Evolutionary conservation across 331 rosid genomes (phyloP), one percentile per base, ranked within the genome.

Genomic region (Rhamnella rubrinervis): DNA sequence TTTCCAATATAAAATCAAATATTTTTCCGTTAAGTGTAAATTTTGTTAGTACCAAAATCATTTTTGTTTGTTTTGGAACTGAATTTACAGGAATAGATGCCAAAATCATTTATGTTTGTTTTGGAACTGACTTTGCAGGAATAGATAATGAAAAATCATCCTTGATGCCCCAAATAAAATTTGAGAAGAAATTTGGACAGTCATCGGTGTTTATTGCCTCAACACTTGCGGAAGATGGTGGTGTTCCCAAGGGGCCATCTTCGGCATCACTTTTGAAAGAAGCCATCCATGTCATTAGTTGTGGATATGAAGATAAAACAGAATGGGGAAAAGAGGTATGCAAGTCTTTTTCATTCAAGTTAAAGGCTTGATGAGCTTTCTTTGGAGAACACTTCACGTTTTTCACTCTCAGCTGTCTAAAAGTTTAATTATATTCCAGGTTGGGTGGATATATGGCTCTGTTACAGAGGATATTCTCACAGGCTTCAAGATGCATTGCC

Each of bases 321-420:
- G 95, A 92, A 69, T 92, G 98, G 98, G 98, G 98, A 66, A 92
- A 89, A 79, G 98, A 92, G 91, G 98, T 92, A 72, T 52, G 35
- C 20, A 21, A 46, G 44, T 25, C 59, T 23, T 19, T 10, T 55
- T 60, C 21, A 28, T 35, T n/a, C 5, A 8, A 47, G 6, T 11
- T 26, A 7, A 44, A 40, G 3, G 35, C 14, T n/a, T 59, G 20
- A 39, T 25, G 15, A 23, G 59, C 55, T 53, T 53, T 53, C 19
- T 10, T 52, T 28, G 21, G 16, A 20, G 23, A 56, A 39, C 12
- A 35, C 55, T 55, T 7, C 18, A 40, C 25, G 17, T 6, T 57
- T n/a, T 11, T 23, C 51, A 68, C 3, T 23, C 20, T 55, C 39
- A 14, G 1, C 21, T 49, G 21, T 19, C 8, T 17, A 58, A 38